phyloP scores from a whole-genome alignment of 2,329 filamentous ascomycete species.

The Colletotrichum caudatum region DNA sequence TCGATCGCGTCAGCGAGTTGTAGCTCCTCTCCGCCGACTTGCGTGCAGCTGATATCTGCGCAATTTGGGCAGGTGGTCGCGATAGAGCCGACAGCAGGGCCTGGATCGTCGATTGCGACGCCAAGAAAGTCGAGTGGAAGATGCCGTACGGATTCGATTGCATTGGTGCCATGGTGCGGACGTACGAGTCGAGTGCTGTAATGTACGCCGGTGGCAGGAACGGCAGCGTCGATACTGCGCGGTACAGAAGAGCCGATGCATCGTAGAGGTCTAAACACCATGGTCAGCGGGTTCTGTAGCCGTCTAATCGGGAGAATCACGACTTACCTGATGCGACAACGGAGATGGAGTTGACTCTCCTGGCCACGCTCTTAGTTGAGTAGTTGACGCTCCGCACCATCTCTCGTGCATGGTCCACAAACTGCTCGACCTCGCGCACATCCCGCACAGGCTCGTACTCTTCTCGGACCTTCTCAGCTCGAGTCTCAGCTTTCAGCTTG shows the following conservation, averaged over 20 bases:
- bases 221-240: conserved; percentile 65
- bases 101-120: conserved; percentile 85
- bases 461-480: conserved; percentile 86
- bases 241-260: conserved; percentile 67
- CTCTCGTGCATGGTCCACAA: conserved; percentile 90
- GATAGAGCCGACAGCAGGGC: conserved; percentile 84
- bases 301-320: neutral
- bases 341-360: conserved; percentile 80
- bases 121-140: conserved; percentile 82
- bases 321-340: conserved; percentile 70
- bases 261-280: conserved; percentile 72
- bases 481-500: conserved; percentile 84
- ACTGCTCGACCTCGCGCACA: conserved; percentile 89
- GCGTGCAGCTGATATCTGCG: conserved; percentile 78
- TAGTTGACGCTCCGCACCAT: conserved; percentile 88
- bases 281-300: neutral
- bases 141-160: conserved; percentile 79
- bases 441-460: conserved; percentile 89
- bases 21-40: conserved; percentile 82
- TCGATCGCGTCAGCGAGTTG: conserved; percentile 78
- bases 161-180: conserved; percentile 71
- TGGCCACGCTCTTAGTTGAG: conserved; percentile 83
- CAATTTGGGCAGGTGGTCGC: conserved; percentile 82
- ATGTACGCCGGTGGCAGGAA: conserved; percentile 78
- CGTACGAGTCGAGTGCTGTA: conserved; percentile 79